Evolutionary conservation across 768 basidiomycete species (phyloP).

Genomic region (Serpula lacrymans): DNA sequence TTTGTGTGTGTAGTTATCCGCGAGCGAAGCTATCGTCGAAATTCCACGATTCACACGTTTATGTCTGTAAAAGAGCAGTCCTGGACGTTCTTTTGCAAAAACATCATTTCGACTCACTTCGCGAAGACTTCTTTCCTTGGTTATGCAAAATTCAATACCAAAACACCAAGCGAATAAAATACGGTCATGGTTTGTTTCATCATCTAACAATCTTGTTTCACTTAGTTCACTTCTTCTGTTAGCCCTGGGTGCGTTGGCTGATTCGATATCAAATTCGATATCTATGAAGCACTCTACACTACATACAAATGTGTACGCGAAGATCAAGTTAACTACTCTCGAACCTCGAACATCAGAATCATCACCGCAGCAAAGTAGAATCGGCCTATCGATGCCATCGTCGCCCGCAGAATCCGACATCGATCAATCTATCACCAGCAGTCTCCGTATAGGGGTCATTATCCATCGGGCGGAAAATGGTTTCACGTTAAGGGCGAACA

Average conservation of each 20-base stretch:
- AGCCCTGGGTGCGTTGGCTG: slow-evolving; percentile 48
- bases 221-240: not conserved
- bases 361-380: slow-evolving; percentile 21
- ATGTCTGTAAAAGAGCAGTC: slow-evolving; percentile 75
- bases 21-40: slow-evolving; percentile 62
- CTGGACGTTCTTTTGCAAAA: slow-evolving; percentile 71
- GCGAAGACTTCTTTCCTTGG: slow-evolving; percentile 92
- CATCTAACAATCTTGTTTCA: slow-evolving; percentile 2
- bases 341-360: slow-evolving; percentile 10
- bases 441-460: slow-evolving; percentile 62
- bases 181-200: slow-evolving; percentile 45
- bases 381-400: slow-evolving; percentile 38
- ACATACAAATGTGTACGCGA: slow-evolving; percentile 18
- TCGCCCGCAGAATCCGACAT: slow-evolving; percentile 42
- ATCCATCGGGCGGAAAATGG: slow-evolving; percentile 53
- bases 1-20: slow-evolving; percentile 53
- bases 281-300: slow-evolving; percentile 63
- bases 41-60: slow-evolving; percentile 86
- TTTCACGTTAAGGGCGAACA: slow-evolving; percentile 71
- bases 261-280: slow-evolving; percentile 43
- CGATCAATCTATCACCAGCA: slow-evolving; percentile 33
- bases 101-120: slow-evolving; percentile 71
- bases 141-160: slow-evolving; percentile 84
- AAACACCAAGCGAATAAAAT: slow-evolving; percentile 53
- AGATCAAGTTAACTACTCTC: slow-evolving; percentile 13